Conservation (phyloP, 345 rosid genomes). For the Streptanthus diversifolius region DNA sequence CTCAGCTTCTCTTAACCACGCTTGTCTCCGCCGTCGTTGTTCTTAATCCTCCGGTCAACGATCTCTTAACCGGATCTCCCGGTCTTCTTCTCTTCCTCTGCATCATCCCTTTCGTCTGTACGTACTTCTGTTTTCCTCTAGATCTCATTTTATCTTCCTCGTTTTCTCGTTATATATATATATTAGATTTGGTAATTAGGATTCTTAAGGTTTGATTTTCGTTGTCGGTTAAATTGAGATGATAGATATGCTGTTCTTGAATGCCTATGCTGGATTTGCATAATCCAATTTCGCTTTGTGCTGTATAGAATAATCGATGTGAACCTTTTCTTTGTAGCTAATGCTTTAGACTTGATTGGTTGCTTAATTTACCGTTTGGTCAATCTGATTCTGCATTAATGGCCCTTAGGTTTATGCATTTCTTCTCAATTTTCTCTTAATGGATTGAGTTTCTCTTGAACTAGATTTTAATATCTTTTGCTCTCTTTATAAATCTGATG, state of each 20-base stretch:
- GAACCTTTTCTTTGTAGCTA: neutral
- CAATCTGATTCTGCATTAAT: no score
- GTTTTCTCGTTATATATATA: no score
- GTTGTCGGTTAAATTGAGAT: neutral
- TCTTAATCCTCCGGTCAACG: constrained; percentile 63
- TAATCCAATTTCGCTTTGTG: neutral
- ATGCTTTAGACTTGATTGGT: neutral
- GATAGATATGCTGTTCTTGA: no score
- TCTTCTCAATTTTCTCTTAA: neutral
- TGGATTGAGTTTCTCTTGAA: neutral
- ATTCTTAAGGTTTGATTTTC: neutral
- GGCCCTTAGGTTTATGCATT: neutral
- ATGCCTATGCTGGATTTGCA: no score
- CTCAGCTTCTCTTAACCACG: constrained; percentile 82
- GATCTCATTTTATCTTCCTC: neutral
- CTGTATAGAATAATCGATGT: neutral
- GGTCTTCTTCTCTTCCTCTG: constrained; percentile 70
- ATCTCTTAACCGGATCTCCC: constrained; percentile 59
- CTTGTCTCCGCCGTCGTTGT: constrained; percentile 64
- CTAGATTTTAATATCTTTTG: neutral
- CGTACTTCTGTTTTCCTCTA: constrained; percentile 18
- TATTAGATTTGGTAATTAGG: neutral
- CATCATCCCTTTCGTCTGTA: constrained; percentile 73
- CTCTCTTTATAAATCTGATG: neutral
- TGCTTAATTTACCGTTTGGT: neutral